Conservation (phyloP, 257 asterid species). For the Capsicum pubescens region DNA sequence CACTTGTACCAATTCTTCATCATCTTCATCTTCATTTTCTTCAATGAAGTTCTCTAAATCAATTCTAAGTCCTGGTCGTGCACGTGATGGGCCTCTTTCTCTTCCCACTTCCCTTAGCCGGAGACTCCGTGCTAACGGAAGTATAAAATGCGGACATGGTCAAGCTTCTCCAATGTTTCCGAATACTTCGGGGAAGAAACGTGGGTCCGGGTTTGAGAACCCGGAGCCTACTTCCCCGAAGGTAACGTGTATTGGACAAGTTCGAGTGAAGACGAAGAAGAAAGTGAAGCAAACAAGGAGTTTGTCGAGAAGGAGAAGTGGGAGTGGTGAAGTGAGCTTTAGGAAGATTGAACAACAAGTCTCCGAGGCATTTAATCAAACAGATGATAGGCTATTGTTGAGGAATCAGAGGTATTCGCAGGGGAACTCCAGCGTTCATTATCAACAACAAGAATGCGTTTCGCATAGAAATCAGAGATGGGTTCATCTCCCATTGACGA, state of each 20-base stretch:
- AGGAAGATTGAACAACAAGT: constrained; percentile 54
- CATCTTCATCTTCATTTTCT: constrained; percentile 28
- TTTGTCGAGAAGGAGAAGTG: constrained; percentile 64
- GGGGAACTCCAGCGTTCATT: constrained; percentile 46
- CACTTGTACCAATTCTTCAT: constrained; percentile 58
- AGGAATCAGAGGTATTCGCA: constrained; percentile 39
- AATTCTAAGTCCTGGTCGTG: constrained; percentile 53
- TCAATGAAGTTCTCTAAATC: constrained; percentile 58
- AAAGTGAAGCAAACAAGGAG: constrained; percentile 67
- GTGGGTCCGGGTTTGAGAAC: constrained; percentile 74
- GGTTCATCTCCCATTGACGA: constrained; percentile 88
- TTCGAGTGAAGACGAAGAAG: constrained; percentile 87
- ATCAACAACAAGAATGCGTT: constrained; percentile 59
- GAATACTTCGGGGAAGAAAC: constrained; percentile 47
- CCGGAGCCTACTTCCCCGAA: constrained; percentile 97
- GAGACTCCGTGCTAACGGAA: constrained; percentile 70
- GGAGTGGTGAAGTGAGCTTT: constrained; percentile 58
- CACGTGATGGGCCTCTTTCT: constrained; percentile 63
- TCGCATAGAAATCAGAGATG: constrained; percentile 79
- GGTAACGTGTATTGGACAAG: constrained; percentile 96
- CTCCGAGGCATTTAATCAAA: constrained; percentile 28
- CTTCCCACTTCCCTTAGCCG: constrained; percentile 85
- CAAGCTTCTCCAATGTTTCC: constrained; percentile 78
- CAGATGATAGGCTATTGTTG: constrained; percentile 30
- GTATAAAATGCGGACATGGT: constrained; percentile 77